Evolutionary conservation across 169 alveolate genomes (phyloP), one percentile per base, ranked within the genome.

Genomic region (Hammondia hammondi): DNA sequence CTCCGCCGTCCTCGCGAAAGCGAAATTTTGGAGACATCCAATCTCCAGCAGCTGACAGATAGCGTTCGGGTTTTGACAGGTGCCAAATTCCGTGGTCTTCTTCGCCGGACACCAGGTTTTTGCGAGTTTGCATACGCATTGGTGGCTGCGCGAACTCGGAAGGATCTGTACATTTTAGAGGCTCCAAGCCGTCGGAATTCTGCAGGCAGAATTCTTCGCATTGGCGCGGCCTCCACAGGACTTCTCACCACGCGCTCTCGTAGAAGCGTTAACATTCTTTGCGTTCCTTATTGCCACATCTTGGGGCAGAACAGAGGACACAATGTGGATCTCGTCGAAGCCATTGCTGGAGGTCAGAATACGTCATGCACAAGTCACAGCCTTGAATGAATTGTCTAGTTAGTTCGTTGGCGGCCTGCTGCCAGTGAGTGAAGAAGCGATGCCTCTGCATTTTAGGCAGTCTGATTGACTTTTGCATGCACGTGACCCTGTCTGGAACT

Each of bases 101-200:
- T 82, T 29, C 90, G 90, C 32, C 14, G 43, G 43, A 29, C 71
- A 9, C 90, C 90, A 4, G 90, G 72, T 39, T 82, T 82, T n/a
- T 82, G 52, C 90, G 90, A 43, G 70, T 45, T 82, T 43, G 71
- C 57, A 0, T 82, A 45, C 37, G 70, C 71, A 21, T 43, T 82
- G 37, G 52, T 82, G 21, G 90, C 90, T 21, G 90, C 90, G 90
- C 90, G 35, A 19, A 24, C 43, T 0, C 21, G 43, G 72, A 17
- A 19, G 37, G 90, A 82, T 45, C 43, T 82, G 3, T 45, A 82
- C 37, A 46, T 82, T 29, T 27, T 82, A 70, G 90, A 82, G 32
- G 57, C 90, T 4, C 71, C 57, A 12, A 82, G 72, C 37, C 90
- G 70, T 5, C 37, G 70, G 12, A 35, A 21, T 37, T 24, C 21